Evolutionary conservation across 2,329 filamentous ascomycete genomes (phyloP).

Genomic region (Hypocreales sp.): DNA sequence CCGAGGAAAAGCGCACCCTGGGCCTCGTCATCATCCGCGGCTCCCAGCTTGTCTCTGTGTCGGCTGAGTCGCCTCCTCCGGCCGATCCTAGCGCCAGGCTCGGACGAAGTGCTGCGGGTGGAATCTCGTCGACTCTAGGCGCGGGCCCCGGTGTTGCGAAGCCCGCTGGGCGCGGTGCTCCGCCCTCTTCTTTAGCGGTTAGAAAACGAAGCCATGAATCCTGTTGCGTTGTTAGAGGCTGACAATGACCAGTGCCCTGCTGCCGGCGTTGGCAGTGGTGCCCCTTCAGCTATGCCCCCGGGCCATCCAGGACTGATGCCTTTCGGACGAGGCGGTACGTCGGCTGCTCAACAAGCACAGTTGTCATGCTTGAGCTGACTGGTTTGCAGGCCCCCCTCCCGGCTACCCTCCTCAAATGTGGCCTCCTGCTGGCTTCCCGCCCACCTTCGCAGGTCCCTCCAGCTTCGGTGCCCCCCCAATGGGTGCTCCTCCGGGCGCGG

Average conservation of each 20-base stretch:
- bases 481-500: too few species aligned
- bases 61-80: constrained; percentile 88
- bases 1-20: constrained; percentile 94
- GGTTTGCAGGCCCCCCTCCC: constrained; percentile 25
- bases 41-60: constrained; percentile 85
- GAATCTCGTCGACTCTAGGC: constrained; percentile 53
- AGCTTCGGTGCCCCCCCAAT: constrained; percentile 6
- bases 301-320: constrained; percentile 3
- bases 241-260: constrained; percentile 48
- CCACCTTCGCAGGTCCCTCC: constrained; percentile 3
- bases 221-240: constrained; percentile 4
- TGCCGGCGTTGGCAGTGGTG: constrained; percentile 65
- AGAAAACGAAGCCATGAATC: too few species aligned
- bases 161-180: constrained; percentile 70
- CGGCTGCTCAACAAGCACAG: constrained; percentile 1
- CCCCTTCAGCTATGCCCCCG: constrained; percentile 25
- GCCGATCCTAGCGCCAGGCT: constrained; percentile 84
- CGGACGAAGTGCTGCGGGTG: constrained; percentile 58
- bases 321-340: constrained; percentile 39
- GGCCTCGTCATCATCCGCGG: constrained; percentile 90
- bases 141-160: constrained; percentile 82
- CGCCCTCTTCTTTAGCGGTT: constrained; percentile 64
- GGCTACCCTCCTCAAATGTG: constrained; percentile 27
- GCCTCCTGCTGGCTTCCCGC: constrained; percentile 2
- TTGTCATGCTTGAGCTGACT: constrained; percentile 14